A percentile compares a stretch with the other conserved stretches of the same genome.
Conservation (phyloP, 139 green algal genomes). For the Trebouxia sp. region DNA sequence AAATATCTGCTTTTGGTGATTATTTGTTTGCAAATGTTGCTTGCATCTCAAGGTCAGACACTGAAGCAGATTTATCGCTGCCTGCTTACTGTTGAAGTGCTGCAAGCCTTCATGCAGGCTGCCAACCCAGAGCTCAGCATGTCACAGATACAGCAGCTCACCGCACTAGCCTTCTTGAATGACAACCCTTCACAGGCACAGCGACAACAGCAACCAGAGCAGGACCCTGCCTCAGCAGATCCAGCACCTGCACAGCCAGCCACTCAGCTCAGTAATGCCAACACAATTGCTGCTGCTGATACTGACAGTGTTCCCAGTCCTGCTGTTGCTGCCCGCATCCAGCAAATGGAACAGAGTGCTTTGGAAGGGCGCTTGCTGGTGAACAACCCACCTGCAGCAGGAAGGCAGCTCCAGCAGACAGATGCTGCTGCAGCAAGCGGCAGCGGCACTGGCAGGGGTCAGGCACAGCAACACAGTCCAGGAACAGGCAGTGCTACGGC, state of each 20-base stretch:
- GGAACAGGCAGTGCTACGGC: too few species aligned
- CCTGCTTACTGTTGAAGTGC: too few species aligned
- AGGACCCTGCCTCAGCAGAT: neutral
- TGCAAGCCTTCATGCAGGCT: slow-evolving; percentile 32
- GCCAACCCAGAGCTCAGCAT: slow-evolving; percentile 51
- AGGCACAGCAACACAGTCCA: neutral
- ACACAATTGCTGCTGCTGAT: neutral
- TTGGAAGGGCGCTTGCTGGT: neutral
- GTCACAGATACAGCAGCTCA: slow-evolving; percentile 46
- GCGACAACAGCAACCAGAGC: too few species aligned
- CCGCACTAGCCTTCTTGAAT: slow-evolving; percentile 35
- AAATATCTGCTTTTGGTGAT: too few species aligned
- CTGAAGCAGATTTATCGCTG: too few species aligned
- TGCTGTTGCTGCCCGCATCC: neutral
- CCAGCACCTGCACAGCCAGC: neutral
- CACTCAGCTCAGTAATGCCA: too few species aligned
- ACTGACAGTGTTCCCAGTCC: neutral
- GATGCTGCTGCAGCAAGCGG: too few species aligned
- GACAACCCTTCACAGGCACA: too few species aligned
- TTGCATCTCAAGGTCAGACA: too few species aligned
- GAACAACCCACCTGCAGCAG: neutral
- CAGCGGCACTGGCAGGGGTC: neutral
- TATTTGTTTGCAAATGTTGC: too few species aligned
- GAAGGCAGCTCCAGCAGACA: neutral
- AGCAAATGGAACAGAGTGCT: neutral